Evolutionary conservation across 257 asterid species (phyloP).

Genomic region (Jacaranda copaia): DNA sequence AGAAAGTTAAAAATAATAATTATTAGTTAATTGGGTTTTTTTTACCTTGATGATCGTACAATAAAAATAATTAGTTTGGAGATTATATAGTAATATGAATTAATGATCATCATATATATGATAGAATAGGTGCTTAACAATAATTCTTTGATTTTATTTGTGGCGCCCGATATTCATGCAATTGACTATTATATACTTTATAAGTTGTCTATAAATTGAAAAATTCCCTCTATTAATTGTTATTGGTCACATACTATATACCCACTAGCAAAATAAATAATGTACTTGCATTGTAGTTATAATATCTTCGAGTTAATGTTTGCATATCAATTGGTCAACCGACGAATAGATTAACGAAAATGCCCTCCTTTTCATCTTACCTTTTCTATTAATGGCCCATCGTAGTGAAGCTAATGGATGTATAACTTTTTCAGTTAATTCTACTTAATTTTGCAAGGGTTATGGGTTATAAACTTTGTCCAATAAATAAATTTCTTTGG

Average conservation of each 20-base stretch:
- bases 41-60: neutral
- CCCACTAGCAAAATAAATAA: neutral
- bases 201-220: neutral
- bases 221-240: slow-evolving; percentile 2
- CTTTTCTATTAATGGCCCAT: no score
- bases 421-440: neutral
- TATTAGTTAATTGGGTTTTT: neutral
- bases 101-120: slow-evolving; percentile 1
- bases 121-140: neutral
- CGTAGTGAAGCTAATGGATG: neutral
- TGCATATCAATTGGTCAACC: neutral
- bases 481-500: no score
- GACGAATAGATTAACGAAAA: neutral
- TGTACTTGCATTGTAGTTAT: no score
- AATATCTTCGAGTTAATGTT: neutral
- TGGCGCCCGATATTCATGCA: slow-evolving; percentile 9
- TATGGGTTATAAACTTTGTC: neutral
- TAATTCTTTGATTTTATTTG: neutral
- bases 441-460: neutral
- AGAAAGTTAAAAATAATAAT: neutral
- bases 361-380: neutral
- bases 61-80: neutral
- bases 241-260: neutral
- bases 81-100: neutral
- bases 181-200: neutral